Conservation (phyloP, 768 basidiomycete species). For the Rhodotorula sphaerocarpa region DNA sequence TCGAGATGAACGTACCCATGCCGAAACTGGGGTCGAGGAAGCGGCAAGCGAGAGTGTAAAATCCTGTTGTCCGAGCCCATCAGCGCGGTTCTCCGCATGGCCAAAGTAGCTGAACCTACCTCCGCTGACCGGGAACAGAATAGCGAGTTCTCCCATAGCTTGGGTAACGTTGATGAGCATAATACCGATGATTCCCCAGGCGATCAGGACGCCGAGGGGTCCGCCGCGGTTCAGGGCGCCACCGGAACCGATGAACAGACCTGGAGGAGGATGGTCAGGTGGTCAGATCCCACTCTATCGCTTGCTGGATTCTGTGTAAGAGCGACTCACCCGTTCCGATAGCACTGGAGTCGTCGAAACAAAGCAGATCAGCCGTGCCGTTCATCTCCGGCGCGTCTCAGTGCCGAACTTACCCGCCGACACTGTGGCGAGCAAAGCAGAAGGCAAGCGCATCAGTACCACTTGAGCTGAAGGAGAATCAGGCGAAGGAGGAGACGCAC, state of each 20-base stretch:
- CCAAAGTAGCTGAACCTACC: too few species aligned
- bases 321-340: constrained; percentile 43
- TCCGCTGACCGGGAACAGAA: constrained; percentile 34
- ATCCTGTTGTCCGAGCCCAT: too few species aligned
- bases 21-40: constrained; percentile 36
- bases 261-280: neutral
- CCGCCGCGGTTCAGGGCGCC: constrained; percentile 14
- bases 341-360: constrained; percentile 6
- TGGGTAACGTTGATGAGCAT: constrained; percentile 35
- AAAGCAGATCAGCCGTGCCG: too few species aligned
- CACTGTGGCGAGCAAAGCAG: too few species aligned
- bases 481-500: too few species aligned
- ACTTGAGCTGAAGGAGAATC: too few species aligned
- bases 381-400: too few species aligned
- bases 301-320: too few species aligned
- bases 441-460: too few species aligned
- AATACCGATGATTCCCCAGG: constrained; percentile 36
- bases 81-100: too few species aligned
- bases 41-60: constrained; percentile 37
- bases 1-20: constrained; percentile 3
- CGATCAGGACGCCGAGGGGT: constrained; percentile 34
- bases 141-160: constrained; percentile 38
- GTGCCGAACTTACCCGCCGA: constrained; percentile 32
- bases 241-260: constrained; percentile 20
- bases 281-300: too few species aligned